Conservation (phyloP, 192 early-diverging fungal species). For the Spizellomyces punctatus region DNA sequence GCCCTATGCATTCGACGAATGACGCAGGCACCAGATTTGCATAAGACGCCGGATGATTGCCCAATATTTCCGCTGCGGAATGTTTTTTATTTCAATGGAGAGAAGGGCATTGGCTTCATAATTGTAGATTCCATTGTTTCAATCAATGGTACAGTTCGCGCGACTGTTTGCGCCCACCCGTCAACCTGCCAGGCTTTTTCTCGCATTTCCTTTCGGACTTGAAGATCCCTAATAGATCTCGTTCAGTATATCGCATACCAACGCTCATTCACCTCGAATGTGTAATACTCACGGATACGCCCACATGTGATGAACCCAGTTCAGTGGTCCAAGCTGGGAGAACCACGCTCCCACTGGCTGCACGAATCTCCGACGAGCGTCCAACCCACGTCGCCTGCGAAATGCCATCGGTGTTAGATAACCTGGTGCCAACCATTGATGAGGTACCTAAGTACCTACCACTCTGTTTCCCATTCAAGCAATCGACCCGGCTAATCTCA, state of each 20-base stretch:
- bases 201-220: conserved; percentile 84
- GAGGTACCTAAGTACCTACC: conserved; percentile 41
- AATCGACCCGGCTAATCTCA: conserved; percentile 74
- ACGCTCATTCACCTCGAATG: too few species aligned
- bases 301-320: conserved; percentile 93
- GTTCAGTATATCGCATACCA: background rate
- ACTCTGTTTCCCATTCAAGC: conserved; percentile 92
- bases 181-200: conserved; percentile 93
- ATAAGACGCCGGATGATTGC: too few species aligned
- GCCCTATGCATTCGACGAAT: too few species aligned
- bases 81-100: conserved; percentile 65
- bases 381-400: conserved; percentile 76
- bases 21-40: too few species aligned
- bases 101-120: conserved; percentile 73
- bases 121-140: conserved; percentile 81
- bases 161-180: conserved; percentile 91
- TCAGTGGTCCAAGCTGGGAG: conserved; percentile 83
- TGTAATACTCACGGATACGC: conserved; percentile 69
- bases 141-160: conserved; percentile 84
- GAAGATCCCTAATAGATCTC: conserved; percentile 63
- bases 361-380: conserved; percentile 84
- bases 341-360: conserved; percentile 97
- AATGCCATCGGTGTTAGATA: background rate
- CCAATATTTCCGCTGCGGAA: background rate
- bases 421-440: background rate